Percentiles rank a stretch among this genome's conserved stretches.
phyloP scores from a whole-genome alignment of 2,329 filamentous ascomycete species.

The Penicillium sp. region DNA sequence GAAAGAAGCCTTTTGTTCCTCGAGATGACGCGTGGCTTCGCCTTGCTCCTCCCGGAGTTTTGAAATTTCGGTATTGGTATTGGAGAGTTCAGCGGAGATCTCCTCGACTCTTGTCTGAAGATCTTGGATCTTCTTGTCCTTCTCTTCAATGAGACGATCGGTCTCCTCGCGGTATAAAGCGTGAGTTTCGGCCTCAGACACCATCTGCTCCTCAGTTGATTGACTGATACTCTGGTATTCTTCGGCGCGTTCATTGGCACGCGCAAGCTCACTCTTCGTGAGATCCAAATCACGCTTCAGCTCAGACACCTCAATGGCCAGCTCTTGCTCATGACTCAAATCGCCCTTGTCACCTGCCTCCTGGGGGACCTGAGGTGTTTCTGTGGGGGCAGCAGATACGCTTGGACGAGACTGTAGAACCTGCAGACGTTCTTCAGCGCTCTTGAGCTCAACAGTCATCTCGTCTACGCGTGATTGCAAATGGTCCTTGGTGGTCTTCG shows the following conservation, averaged over 20 bases:
- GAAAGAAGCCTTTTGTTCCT: conserved; percentile 77
- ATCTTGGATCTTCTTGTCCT: conserved; percentile 75
- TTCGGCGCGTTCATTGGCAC: conserved; percentile 75
- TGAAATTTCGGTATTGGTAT: conserved; percentile 78
- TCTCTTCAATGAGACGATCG: conserved; percentile 70
- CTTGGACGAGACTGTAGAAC: conserved; percentile 78
- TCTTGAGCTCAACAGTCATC: conserved; percentile 79
- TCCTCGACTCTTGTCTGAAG: conserved; percentile 81
- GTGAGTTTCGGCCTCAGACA: conserved; percentile 73
- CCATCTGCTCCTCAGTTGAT: conserved; percentile 79
- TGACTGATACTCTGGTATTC: conserved; percentile 88
- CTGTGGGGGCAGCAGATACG: conserved; percentile 52
- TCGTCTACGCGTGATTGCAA: conserved; percentile 86
- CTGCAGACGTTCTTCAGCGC: conserved; percentile 81
- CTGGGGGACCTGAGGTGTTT: conserved; percentile 44
- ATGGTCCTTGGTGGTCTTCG: conserved; percentile 85
- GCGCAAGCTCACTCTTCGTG: conserved; percentile 74
- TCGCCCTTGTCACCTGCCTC: conserved; percentile 54
- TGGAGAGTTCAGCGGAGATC: conserved; percentile 74
- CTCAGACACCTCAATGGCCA: conserved; percentile 78
- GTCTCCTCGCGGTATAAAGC: conserved; percentile 88
- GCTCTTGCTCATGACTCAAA: conserved; percentile 68
- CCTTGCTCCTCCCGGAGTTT: conserved; percentile 75
- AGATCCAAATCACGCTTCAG: conserved; percentile 84
- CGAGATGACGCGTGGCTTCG: conserved; percentile 66